Evolutionary conservation across 2,329 filamentous ascomycete species (phyloP).

Genomic region (Nothophoma quercina): DNA sequence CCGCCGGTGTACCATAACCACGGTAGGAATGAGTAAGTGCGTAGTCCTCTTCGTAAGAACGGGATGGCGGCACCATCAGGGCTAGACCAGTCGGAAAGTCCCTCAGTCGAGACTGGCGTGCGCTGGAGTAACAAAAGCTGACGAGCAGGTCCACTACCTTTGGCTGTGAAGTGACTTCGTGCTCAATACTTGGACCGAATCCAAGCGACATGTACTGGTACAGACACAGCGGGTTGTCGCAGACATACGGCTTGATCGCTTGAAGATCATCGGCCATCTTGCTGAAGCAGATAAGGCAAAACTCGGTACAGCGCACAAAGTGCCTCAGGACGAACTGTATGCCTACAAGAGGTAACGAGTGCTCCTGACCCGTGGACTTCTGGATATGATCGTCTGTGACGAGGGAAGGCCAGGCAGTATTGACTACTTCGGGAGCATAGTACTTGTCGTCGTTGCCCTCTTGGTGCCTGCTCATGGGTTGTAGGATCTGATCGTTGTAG

Average conservation of each 20-base stretch:
- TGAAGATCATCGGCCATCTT: conserved; percentile 70
- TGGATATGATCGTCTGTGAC: conserved; percentile 61
- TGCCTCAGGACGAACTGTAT: conserved; percentile 82
- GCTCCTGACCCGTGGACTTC: conserved; percentile 36
- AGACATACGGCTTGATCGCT: conserved; percentile 78
- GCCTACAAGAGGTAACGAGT: conserved; percentile 64
- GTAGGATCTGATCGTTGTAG: conserved; percentile 56
- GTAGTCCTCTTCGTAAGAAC: conserved; percentile 29
- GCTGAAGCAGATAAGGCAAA: conserved; percentile 84
- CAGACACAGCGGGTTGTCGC: conserved; percentile 75
- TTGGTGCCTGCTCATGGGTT: conserved; percentile 33
- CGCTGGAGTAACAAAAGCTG: conserved; percentile 77
- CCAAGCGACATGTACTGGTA: conserved; percentile 90
- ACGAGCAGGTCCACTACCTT: conserved; percentile 84
- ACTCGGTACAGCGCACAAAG: conserved; percentile 81
- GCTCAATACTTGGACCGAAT: conserved; percentile 83
- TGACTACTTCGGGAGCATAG: conserved; percentile 45
- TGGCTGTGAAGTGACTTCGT: conserved; percentile 80
- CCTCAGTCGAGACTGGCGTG: conserved; percentile 53
- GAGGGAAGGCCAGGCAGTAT: conserved; percentile 52
- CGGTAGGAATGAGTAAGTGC: background rate
- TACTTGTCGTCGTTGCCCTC: conserved; percentile 51
- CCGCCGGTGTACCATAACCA: background rate
- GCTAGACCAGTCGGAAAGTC: conserved; percentile 66
- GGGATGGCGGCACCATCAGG: conserved; percentile 57